Conservation (phyloP, 2,329 filamentous ascomycete species). For the Chrysosporium queenslandicum region DNA sequence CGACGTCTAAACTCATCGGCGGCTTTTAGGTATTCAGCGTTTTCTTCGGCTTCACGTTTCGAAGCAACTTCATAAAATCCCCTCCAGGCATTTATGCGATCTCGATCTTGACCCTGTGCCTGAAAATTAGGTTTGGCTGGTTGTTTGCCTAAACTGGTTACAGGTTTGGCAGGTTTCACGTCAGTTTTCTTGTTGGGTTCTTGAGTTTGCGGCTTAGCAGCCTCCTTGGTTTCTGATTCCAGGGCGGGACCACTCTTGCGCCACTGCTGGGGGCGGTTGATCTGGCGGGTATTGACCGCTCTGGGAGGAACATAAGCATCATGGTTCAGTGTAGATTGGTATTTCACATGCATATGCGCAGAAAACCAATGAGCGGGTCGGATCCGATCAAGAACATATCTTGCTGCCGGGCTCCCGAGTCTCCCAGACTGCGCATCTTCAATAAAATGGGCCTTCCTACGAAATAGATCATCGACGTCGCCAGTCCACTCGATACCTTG, state of each 20-base stretch:
- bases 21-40: conserved; percentile 23
- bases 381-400: conserved; percentile 68
- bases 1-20: conserved; percentile 16
- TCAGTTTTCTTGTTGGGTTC: background rate
- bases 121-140: background rate
- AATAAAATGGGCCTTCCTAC: conserved; percentile 62
- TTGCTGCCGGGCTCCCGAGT: conserved; percentile 70
- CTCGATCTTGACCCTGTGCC: conserved; percentile 1
- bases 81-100: conserved; percentile 31
- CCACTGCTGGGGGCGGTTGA: background rate
- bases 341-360: conserved; percentile 87
- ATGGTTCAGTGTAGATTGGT: conserved; percentile 44
- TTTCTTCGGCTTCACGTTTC: conserved; percentile 27
- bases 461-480: conserved; percentile 57
- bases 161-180: background rate
- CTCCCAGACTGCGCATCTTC: conserved; percentile 64
- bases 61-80: conserved; percentile 29
- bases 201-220: background rate
- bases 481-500: conserved; percentile 70
- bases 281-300: background rate
- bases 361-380: conserved; percentile 84
- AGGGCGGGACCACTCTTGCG: background rate
- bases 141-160: background rate
- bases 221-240: background rate
- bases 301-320: conserved; percentile 8